Evolutionary conservation across 2,329 filamentous ascomycete species (phyloP).

Genomic region (Trichophyton verrucosum): DNA sequence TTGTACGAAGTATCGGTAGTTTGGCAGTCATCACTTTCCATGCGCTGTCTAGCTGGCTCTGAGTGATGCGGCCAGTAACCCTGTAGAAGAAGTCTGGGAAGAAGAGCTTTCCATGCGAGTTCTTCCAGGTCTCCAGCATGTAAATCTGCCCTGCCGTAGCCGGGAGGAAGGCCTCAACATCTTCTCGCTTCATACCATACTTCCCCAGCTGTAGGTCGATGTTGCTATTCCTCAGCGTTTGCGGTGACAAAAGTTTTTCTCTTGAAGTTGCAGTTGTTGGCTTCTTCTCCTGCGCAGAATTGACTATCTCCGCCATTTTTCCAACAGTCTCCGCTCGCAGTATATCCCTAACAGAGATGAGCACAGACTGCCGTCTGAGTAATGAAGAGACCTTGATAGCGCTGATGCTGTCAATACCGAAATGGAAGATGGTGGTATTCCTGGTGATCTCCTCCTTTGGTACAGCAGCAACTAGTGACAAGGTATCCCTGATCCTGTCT

Average conservation of each 20-base stretch:
- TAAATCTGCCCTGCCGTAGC: slow-evolving; percentile 67
- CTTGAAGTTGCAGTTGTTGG: slow-evolving; percentile 10
- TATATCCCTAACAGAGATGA: slow-evolving; percentile 58
- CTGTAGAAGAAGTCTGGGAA: slow-evolving; percentile 59
- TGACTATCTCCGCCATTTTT: slow-evolving; percentile 45
- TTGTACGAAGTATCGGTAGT: slow-evolving; percentile 56
- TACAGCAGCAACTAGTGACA: slow-evolving; percentile 49
- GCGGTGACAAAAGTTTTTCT: slow-evolving; percentile 19
- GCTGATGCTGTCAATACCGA: slow-evolving; percentile 85
- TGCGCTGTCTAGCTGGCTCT: slow-evolving; percentile 39
- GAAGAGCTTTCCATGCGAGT: slow-evolving; percentile 54
- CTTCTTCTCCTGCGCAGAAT: slow-evolving; percentile 8
- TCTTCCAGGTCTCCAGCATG: slow-evolving; percentile 67
- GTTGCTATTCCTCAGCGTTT: slow-evolving; percentile 17
- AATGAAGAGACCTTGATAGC: slow-evolving; percentile 70
- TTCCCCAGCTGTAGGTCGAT: slow-evolving; percentile 25
- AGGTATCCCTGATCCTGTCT: slow-evolving; percentile 33
- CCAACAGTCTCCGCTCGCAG: slow-evolving; percentile 52
- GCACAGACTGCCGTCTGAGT: slow-evolving; percentile 49
- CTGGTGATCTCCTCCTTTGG: slow-evolving; percentile 46
- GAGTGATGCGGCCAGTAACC: slow-evolving; percentile 31
- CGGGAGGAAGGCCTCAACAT: slow-evolving; percentile 50
- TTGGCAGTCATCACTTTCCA: slow-evolving; percentile 49
- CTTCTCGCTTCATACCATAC: slow-evolving; percentile 28
- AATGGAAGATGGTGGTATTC: slow-evolving; percentile 60